These are phyloP conservation scores for Pestalotiopsis sp. DNA, from an alignment of 2,329 filamentous ascomycete genomes.

Conservation along the genomic window DNA sequence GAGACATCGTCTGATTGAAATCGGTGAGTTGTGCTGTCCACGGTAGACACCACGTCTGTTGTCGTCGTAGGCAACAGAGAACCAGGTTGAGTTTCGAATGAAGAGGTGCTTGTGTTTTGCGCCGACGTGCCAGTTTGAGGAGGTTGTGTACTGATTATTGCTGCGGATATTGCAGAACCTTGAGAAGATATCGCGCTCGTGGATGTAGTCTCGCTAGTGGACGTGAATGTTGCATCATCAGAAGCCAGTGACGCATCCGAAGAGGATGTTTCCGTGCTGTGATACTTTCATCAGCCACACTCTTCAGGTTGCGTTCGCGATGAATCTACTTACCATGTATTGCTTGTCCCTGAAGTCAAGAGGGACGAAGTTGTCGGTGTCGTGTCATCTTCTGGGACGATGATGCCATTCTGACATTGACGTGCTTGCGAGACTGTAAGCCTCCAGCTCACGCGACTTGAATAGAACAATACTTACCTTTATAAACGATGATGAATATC, in stretches of 20 bases:
- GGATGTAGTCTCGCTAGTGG: background rate
- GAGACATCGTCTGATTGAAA: background rate
- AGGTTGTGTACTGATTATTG: background rate
- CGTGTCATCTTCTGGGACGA: background rate
- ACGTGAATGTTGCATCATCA: background rate
- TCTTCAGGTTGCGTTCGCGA: background rate
- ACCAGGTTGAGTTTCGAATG: background rate
- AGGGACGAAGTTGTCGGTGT: background rate
- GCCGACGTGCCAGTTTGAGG: background rate
- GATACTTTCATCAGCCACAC: background rate
- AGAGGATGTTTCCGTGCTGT: background rate
- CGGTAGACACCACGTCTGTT: background rate
- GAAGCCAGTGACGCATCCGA: background rate
- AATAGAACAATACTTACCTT: background rate
- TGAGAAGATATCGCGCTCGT: background rate
- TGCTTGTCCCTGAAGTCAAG: background rate
- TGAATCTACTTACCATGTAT: background rate
- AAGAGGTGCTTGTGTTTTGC: background rate
- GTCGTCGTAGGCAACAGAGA: background rate
- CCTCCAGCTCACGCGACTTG: background rate
- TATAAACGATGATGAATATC: background rate
- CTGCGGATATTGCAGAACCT: background rate
- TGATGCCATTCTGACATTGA: background rate
- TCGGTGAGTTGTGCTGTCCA: background rate
- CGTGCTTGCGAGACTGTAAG: background rate